These are phyloP conservation scores for Physaria fendleri DNA, from an alignment of 345 rosid genomes.

Conservation along the genomic window DNA sequence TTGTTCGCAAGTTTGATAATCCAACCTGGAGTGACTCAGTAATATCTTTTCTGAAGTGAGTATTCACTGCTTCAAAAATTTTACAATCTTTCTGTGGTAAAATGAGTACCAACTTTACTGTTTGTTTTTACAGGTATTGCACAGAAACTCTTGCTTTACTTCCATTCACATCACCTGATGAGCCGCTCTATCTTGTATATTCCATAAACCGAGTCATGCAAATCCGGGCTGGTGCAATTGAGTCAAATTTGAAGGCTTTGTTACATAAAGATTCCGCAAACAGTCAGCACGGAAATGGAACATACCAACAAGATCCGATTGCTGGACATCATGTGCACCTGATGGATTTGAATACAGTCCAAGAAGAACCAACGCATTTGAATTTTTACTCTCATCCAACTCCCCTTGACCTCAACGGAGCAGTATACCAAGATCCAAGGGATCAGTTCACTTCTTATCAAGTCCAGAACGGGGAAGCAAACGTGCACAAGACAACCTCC, in stretches of 20 bases:
- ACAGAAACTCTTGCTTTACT: slow-evolving; percentile 90
- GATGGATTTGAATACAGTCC: slow-evolving; percentile 59
- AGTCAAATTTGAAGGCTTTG: slow-evolving; percentile 85
- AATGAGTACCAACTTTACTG: slow-evolving; percentile 7
- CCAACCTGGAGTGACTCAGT: slow-evolving; percentile 61
- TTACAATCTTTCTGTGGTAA: background rate
- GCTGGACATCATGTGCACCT: slow-evolving; percentile 21
- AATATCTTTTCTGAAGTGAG: slow-evolving; percentile 81
- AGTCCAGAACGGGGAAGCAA: slow-evolving; percentile 29
- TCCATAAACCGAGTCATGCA: slow-evolving; percentile 88
- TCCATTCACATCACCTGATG: slow-evolving; percentile 94
- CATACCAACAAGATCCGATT: slow-evolving; percentile 35
- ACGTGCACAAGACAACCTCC: slow-evolving; percentile 30
- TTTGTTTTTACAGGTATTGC: slow-evolving; percentile 69
- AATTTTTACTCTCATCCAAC: slow-evolving; percentile 27
- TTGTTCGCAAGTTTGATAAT: slow-evolving; percentile 93
- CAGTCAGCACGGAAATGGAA: slow-evolving; percentile 40
- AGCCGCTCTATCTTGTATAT: slow-evolving; percentile 90
- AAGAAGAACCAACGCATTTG: slow-evolving; percentile 37
- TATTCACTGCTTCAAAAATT: slow-evolving; percentile 15
- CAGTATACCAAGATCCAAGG: slow-evolving; percentile 37
- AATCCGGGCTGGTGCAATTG: slow-evolving; percentile 87
- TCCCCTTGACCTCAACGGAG: slow-evolving; percentile 60
- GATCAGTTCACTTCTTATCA: slow-evolving; percentile 32
- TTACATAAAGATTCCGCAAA: slow-evolving; percentile 46